Base-by-base conservation (phyloP, 2,329 filamentous ascomycete genomes). In the Acrocalymma vagum region DNA sequence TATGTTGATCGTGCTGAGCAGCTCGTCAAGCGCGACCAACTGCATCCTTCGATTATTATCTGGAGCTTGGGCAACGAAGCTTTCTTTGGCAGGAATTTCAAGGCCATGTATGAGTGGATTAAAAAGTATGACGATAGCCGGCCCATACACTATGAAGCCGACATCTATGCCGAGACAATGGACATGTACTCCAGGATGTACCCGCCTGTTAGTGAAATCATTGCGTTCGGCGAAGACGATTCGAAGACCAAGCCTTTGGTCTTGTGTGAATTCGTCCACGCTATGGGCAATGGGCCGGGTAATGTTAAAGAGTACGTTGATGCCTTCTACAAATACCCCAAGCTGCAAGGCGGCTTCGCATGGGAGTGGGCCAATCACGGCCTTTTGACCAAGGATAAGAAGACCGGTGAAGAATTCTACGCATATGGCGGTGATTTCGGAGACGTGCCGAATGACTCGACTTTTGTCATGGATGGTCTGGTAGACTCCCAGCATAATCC, bases 21-120 rank as follows among this genome's bases (percentile, higher is more conserved):
- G 38, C 68, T 89, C 39, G 75, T 90, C 0, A 77, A 84, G 54
- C 76, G 87, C 11, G 85, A 89, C 63, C 87, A 87, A 67, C 85
- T 89, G 42, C 83, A 88, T 51, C 66, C 86, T 0, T 84, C 78
- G n/a, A 75, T 90, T 33, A 82, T 90, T 32, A 80, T 88, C 27
- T 90, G 87, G 87, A 86, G 82, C 30, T 72, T 90, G 0, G 87
- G 86, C 0, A 90, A 90, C 55, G 86, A 90, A 60, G 80, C 85
- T 0, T 89, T 87, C 59, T 88, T 87, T 55, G 86, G 86, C 1
- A 71, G 73, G 7, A 89, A 90, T 57, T 83, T 86, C 56, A 75
- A 74, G 29, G 81, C 80, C 22, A 90, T 90, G 86, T 84, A 84
- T 52, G 70, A 83, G 3, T 85, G 79, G 60, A 77, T 78, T 33